Percentiles rank a stretch among this genome's conserved stretches.
Evolutionary conservation across 768 basidiomycete genomes (phyloP).

Genomic region (Cyclocybe cylindracea): DNA sequence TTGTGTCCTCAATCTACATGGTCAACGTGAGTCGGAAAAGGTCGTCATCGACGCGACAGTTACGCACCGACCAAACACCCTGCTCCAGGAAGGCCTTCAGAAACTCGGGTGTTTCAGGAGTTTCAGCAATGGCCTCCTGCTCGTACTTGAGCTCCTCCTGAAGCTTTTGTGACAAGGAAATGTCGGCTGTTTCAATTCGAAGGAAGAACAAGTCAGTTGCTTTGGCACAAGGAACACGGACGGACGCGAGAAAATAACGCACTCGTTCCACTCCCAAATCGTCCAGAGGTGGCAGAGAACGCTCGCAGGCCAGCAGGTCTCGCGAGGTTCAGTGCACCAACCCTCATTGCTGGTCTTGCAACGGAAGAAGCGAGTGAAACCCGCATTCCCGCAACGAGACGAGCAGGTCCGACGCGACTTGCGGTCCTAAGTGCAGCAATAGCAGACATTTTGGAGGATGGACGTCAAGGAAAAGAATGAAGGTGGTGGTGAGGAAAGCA

Average conservation of each 20-base stretch:
- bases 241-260: slow-evolving; percentile 20
- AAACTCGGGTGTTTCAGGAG: slow-evolving; percentile 63
- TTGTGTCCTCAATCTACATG: slow-evolving; percentile 63
- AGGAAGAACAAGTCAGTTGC: slow-evolving; percentile 4
- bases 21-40: background rate
- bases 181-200: slow-evolving; percentile 53
- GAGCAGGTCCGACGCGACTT: slow-evolving; percentile 42
- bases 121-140: slow-evolving; percentile 50
- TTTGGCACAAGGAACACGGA: background rate
- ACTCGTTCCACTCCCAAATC: slow-evolving; percentile 49
- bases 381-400: slow-evolving; percentile 28
- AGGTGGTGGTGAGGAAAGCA: background rate
- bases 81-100: slow-evolving; percentile 71
- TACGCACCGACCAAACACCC: slow-evolving; percentile 77
- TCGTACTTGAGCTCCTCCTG: slow-evolving; percentile 87
- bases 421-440: slow-evolving; percentile 62
- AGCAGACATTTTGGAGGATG: slow-evolving; percentile 54
- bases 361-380: slow-evolving; percentile 26
- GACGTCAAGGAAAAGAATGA: slow-evolving; percentile 1
- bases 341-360: slow-evolving; percentile 12
- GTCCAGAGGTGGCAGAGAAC: slow-evolving; percentile 47
- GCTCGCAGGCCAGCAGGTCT: slow-evolving; percentile 31
- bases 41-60: background rate
- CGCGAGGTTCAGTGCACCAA: slow-evolving; percentile 11
- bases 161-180: slow-evolving; percentile 73